Conservation (phyloP, 257 asterid species). For the Vinca minor region DNA sequence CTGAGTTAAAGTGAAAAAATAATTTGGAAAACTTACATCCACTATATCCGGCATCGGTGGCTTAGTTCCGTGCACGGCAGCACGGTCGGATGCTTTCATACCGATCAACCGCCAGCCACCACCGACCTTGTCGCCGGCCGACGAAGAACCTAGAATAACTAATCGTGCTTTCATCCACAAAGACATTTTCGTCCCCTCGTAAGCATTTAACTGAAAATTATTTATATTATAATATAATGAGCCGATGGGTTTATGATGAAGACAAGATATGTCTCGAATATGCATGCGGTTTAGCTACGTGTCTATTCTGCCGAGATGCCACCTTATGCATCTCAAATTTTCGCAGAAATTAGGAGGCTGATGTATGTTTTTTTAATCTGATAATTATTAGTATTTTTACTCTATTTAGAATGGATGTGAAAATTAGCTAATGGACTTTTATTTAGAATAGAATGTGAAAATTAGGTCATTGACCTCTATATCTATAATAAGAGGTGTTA, state of each 20-base stretch:
- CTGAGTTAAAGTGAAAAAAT: neutral
- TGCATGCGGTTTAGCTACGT: neutral
- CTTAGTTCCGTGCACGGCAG: slow-evolving; percentile 62
- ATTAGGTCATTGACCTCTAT: no score
- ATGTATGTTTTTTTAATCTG: no score
- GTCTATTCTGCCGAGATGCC: neutral
- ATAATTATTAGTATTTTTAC: no score
- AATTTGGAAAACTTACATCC: slow-evolving; percentile 25
- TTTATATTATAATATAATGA: no score
- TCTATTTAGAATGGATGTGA: no score
- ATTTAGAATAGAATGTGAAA: no score
- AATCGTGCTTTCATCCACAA: neutral
- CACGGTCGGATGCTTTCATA: slow-evolving; percentile 44
- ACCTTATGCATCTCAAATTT: neutral
- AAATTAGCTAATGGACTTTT: no score
- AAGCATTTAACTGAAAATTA: no score
- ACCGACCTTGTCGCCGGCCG: no score
- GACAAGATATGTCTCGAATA: neutral
- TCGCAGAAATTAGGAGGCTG: no score
- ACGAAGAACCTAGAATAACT: neutral
- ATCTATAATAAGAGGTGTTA: no score
- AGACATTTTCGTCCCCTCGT: neutral
- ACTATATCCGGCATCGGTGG: slow-evolving; percentile 37
- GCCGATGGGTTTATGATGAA: no score
- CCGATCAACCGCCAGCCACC: slow-evolving; percentile 38